phyloP scores from a whole-genome alignment of 176 grass and related monocot species.

The Oryza glaberrima region DNA sequence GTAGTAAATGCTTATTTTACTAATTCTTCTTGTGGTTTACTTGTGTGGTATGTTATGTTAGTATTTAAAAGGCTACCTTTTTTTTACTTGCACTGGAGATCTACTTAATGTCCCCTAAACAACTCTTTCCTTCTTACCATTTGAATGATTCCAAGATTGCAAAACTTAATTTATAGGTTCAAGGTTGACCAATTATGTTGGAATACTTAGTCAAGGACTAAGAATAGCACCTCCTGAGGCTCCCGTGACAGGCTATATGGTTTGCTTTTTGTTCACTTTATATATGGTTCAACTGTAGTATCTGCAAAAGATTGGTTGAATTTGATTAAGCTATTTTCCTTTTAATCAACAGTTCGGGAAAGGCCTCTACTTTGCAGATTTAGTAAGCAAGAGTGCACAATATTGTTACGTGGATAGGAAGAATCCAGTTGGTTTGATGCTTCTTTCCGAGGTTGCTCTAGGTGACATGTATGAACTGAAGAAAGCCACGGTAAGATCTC shows the following conservation, averaged over 20 bases:
- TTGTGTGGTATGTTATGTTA: background rate
- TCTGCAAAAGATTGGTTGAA: background rate
- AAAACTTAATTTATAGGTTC: conserved; percentile 67
- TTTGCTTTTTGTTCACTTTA: conserved; percentile 33
- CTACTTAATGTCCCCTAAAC: no score
- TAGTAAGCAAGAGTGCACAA: conserved; percentile 96
- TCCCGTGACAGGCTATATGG: conserved; percentile 93
- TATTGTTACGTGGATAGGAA: conserved; percentile 86
- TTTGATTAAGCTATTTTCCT: conserved; percentile 41
- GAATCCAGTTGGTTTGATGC: conserved; percentile 86
- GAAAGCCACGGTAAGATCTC: conserved; percentile 75
- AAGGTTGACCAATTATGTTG: conserved; percentile 94
- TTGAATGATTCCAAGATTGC: background rate
- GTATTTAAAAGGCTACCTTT: background rate
- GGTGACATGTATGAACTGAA: conserved; percentile 90
- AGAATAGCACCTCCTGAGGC: conserved; percentile 96
- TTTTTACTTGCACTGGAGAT: background rate
- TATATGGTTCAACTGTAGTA: conserved; percentile 2
- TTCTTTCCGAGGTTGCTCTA: conserved; percentile 96
- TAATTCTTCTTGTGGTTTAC: background rate
- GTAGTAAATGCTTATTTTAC: conserved; percentile 3
- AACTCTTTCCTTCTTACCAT: background rate
- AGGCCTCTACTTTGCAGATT: conserved; percentile 94
- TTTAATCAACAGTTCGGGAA: conserved; percentile 79
- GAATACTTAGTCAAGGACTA: conserved; percentile 96